Evolutionary conservation across 768 basidiomycete genomes (phyloP), one percentile per base, ranked within the genome.

Genomic region (Lactarius hatsudake): DNA sequence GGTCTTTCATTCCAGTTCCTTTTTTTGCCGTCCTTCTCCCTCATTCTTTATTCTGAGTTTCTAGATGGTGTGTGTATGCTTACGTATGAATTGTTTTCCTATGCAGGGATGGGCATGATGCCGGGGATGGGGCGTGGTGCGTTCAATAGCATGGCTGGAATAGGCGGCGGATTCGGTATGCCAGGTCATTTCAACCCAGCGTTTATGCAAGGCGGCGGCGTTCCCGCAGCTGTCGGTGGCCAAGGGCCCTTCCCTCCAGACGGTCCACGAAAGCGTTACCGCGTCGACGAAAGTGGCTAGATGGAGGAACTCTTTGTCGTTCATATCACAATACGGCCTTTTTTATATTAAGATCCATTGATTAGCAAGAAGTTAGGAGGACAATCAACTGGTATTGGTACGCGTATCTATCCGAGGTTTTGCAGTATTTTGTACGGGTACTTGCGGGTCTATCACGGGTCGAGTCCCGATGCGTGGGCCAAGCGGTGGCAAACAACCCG

Each of bases 141-240:
- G 17, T 68, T 68, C 67, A 68, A 64, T 38, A 20, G 59, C 23
- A 64, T 68, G 67, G 54, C 58, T 13, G 71, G 69, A 53, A 67
- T 71, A 63, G 65, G 69, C 23, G 82, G 84, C 60, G 82, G 82
- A 55, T 82, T 81, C 67, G 79, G 77, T 69, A 77, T 79, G 56
- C 81, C 81, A 72, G 88, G 88, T 18, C 88, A 91, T 78, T 86
- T 88, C 79, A 90, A 90, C 74, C 88, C 89, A 3, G 86, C 88
- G 26, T 91, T 91, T 74, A 85, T 88, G 80, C 83, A 81, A 73
- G 79, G 73, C 18, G 62, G 66, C 30, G 55, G 61, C 23, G 53
- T 67, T 30, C 51, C 66, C 1, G 28, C 62, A 18, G 32, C 53
- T 15, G 59, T 68, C 8, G 62, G 67, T 3, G 70, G 65, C 8